Base-by-base conservation (phyloP, 768 basidiomycete genomes). In the Boletus eberwhitei region DNA sequence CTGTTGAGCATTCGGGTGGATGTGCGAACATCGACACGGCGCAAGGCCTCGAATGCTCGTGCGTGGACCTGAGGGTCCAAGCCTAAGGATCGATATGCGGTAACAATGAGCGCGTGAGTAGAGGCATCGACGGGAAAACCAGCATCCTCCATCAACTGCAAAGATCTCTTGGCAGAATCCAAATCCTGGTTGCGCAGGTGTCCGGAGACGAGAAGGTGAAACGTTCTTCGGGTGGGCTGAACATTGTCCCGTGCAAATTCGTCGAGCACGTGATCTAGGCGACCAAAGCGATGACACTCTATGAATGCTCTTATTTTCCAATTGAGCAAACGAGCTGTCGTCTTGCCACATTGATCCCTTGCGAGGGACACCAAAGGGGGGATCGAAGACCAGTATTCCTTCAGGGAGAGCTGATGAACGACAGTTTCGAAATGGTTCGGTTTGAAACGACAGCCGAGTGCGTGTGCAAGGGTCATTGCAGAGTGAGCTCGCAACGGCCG, bases 111-210 rank as follows among this genome's bases (percentile, higher is more conserved):
- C 35, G 82, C 79, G 58, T 87, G 81, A 1, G 88, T 90, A 8
- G 77, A 74, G 6, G 77, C 67, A 59, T 86, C 79, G 58, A 80
- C 68, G 13, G 75, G 74, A 60, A 81, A 75, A 1, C 84, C 85
- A 8, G 81, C 75, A 24, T 73, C 63, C 58, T 74, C 69, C 90
- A 93, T 92, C 21, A 58, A 55, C 12, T 69, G 71, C n/a, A 91
- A 69, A 59, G 70, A 76, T 29, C 69, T 66, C 67, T 78, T 81
- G 45, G 86, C 86, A 38, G 76, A 75, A 52, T 67, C 60, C 42
- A 91, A 67, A 65, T 90, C 78, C 68, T 78, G 74, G 65, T 91
- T 90, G 63, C 81, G 85, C 52, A 92, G 73, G 65, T 85, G 79
- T 31, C 83, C 86, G 12, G 81, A 77, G 13, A 91, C 71, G 37